Base-by-base conservation (phyloP, 352 stramenopile species). In the Pythium pyrilobum region DNA sequence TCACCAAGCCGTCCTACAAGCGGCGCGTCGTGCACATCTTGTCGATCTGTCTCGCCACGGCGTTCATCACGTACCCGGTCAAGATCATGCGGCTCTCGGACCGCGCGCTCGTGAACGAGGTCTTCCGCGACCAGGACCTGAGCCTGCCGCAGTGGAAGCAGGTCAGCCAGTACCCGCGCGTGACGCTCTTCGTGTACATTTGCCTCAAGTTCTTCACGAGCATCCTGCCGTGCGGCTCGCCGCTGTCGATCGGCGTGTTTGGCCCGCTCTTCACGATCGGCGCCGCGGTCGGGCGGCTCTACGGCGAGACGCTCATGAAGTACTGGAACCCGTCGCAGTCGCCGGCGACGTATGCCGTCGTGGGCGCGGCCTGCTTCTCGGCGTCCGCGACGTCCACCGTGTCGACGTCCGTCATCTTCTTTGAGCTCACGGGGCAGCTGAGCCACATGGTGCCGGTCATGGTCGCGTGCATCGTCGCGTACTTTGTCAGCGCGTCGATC, bases 371-470 rank as follows among this genome's bases (percentile, higher is more conserved):
- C 8, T 91, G 86, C 45, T 96, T 98, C 52, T 69, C 89, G 1
- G 87, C 87, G 0, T 96, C 88, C 5, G 90, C 92, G 10, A 98
- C 92, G 5, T 68, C 92, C 44, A 94, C 92, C 0, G 83, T 98
- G 7, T 96, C 82, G 0, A 93, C 82, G 1, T 77, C 80, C 0
- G 78, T 93, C 12, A 91, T 93, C 21, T 90, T 98, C 67, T 93
- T 93, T 40, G 82, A 93, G 52, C 61, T 93, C 25, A 90, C 82
- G 2, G 82, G 82, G 0, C 82, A 91, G 31, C 59, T 91, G 10
- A 90, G 78, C 43, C 79, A 93, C 66, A 87, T 93, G 74, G 69
- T 91, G 10, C 82, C 82, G 1, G 76, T 93, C 15, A 88, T 89
- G 82, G 56, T 96, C 21, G 75, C 78, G 21, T 90, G 81, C 27